Conservation (phyloP, 768 basidiomycete species). For the Hericium coralloides region DNA sequence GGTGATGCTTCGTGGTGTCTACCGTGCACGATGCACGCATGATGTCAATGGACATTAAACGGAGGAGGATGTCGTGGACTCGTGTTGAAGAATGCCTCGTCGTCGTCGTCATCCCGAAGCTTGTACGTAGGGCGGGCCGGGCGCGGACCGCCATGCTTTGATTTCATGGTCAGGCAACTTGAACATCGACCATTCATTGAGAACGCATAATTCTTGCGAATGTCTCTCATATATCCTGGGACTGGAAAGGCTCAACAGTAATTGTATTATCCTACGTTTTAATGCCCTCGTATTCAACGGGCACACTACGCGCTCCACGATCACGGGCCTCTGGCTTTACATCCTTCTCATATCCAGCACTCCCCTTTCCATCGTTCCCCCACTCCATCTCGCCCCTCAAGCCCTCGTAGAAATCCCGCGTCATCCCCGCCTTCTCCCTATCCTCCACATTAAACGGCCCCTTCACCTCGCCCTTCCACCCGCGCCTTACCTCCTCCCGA, state of each 20-base stretch:
- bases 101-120: too few relatives aligned
- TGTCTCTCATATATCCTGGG: too few relatives aligned
- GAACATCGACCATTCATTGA: too few relatives aligned
- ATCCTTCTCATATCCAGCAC: not conserved
- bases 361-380: not conserved
- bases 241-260: not conserved
- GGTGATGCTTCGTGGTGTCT: too few relatives aligned
- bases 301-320: not conserved
- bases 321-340: not conserved
- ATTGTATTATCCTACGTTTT: not conserved
- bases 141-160: too few relatives aligned
- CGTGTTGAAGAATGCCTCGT: too few relatives aligned
- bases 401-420: conserved; percentile 61
- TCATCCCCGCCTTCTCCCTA: conserved; percentile 66
- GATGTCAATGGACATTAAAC: too few relatives aligned
- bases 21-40: too few relatives aligned
- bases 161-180: too few relatives aligned
- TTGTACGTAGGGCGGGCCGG: too few relatives aligned
- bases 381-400: conserved; percentile 49
- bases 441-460: conserved; percentile 79
- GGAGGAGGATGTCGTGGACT: too few relatives aligned
- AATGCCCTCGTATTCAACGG: not conserved
- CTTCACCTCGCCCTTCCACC: conserved; percentile 66
- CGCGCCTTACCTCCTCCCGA: conserved; percentile 55
- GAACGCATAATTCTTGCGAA: too few relatives aligned